Base-by-base conservation (phyloP, 768 basidiomycete genomes). In the Leccinum longicurvipes region DNA sequence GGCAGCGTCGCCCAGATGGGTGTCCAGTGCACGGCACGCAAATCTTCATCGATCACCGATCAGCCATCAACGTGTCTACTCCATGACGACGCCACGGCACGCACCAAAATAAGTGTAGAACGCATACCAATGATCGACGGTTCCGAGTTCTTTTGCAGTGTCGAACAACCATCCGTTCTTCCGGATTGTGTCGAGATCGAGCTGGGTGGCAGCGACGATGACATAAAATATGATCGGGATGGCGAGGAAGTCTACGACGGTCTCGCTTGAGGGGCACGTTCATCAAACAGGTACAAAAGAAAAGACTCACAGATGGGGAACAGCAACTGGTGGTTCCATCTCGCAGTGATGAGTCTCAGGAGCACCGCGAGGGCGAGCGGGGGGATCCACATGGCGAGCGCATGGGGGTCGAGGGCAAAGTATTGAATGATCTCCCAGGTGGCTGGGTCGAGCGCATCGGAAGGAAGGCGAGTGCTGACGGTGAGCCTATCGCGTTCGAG, bases 191-290 rank as follows among this genome's bases (percentile, higher is more conserved):
- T 65, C 70, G 8, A 97, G 72, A 63, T 90, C 75, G 39, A 91
- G 71, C 17, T 79, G 74, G 1, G 82, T 84, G 15, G 83, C 81
- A 0, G 79, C 76, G 2, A 94, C 82, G 46, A 93, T 76, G 53
- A 89, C 64, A 69, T 98, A 98, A 73, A 99, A 98, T 6, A 92
- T 58, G 48, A 82, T 61, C 1, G 93, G 92, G 56, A 98, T 93
- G 41, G 80, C 64, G 48, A 91, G 70, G 68, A 93, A 93, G 74
- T 91, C 91, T 93, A 56, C 4, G 11, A 28, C 27, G 15, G 5
- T 0, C 44, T 27, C 4, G 6, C 2, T 57, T 21, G 14, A 32
- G 17, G 15, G 11, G 6, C 10, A 4, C 4, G 21, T 17, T 34
- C n/a, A 3, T 19, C 6, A 1, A 19, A 29, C 1, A 34, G 5